Conservation (phyloP, 495 filamentous ascomycete species). For the Lasiosphaeria hispida region DNA sequence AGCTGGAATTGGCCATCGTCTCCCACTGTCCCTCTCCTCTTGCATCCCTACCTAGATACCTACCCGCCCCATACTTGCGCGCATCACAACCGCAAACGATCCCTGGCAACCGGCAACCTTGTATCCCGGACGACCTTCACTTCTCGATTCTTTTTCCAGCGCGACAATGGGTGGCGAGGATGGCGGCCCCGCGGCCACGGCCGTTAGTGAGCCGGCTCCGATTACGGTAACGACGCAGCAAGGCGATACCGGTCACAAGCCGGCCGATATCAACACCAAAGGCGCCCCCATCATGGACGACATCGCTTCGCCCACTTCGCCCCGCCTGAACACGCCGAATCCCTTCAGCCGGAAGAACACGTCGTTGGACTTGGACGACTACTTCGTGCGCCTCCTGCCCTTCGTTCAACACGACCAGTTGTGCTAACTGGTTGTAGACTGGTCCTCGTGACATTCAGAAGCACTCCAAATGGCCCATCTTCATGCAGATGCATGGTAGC, state of each 20-base stretch:
- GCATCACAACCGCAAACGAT: not conserved
- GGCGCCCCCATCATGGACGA: slow-evolving; percentile 15
- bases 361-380: slow-evolving; percentile 48
- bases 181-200: not conserved
- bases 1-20: slow-evolving; percentile 9
- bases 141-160: too few species aligned
- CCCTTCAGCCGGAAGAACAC: slow-evolving; percentile 48
- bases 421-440: slow-evolving; percentile 27
- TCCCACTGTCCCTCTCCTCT: not conserved
- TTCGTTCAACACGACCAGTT: too few species aligned
- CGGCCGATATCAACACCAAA: slow-evolving; percentile 7
- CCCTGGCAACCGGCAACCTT: too few species aligned
- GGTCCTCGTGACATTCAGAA: slow-evolving; percentile 68
- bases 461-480: slow-evolving; percentile 80
- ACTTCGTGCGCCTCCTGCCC: slow-evolving; percentile 44
- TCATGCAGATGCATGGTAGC: slow-evolving; percentile 76
- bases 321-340: slow-evolving; percentile 38
- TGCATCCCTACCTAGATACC: not conserved
- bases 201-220: not conserved
- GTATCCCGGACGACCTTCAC: too few species aligned
- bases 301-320: slow-evolving; percentile 32
- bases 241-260: slow-evolving; percentile 3
- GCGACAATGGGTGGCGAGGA: too few species aligned
- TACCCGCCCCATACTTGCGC: not conserved
- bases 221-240: not conserved